phyloP scores from a whole-genome alignment of 1,284 basidiomycete genomes.

The Schizophyllum commune region DNA sequence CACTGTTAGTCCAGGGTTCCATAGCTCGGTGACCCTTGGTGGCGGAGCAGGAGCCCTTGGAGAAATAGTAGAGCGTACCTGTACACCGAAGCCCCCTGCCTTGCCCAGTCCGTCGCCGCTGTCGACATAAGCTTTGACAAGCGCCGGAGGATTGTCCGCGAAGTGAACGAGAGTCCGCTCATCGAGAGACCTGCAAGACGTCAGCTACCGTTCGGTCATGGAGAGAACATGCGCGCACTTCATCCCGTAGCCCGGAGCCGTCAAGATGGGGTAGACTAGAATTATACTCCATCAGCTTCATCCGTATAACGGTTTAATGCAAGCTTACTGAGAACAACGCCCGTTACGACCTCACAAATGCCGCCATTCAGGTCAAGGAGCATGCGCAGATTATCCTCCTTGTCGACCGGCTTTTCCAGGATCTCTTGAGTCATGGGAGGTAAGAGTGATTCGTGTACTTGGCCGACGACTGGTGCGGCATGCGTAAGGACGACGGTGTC shows the following conservation, averaged over 20 bases:
- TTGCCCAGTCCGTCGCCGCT: constrained; percentile 86
- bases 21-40: neutral
- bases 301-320: neutral
- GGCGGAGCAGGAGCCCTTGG: too few species aligned
- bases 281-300: neutral
- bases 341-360: constrained; percentile 88
- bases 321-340: constrained; percentile 66
- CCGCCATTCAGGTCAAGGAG: constrained; percentile 81
- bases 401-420: constrained; percentile 81
- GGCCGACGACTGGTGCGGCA: constrained; percentile 46
- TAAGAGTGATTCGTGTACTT: constrained; percentile 40
- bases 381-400: constrained; percentile 85
- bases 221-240: too few species aligned
- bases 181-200: constrained; percentile 61
- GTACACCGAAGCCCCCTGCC: constrained; percentile 93
- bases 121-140: constrained; percentile 82
- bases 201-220: constrained; percentile 1
- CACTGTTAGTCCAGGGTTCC: neutral
- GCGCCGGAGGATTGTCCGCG: constrained; percentile 54
- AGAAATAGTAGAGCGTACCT: constrained; percentile 40
- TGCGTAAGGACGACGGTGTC: constrained; percentile 90
- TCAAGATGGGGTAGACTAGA: constrained; percentile 75
- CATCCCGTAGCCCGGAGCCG: constrained; percentile 80
- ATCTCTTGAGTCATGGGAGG: constrained; percentile 54
- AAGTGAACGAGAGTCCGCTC: constrained; percentile 80